Evolutionary conservation across 2,329 filamentous ascomycete species (phyloP).

Genomic region (Trichoderma semiorbis): DNA sequence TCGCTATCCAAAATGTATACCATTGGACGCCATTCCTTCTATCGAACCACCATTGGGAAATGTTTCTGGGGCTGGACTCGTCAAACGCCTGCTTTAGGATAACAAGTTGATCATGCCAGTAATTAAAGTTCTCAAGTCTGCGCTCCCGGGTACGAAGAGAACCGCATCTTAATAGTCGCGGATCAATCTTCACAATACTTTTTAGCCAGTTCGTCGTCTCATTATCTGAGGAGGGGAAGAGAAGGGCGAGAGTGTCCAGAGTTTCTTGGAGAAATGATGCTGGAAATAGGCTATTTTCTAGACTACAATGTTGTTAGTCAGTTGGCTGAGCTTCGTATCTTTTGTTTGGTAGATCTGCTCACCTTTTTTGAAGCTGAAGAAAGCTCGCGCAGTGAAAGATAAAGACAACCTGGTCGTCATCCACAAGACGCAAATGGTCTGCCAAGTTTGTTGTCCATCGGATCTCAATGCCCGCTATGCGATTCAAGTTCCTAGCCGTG

Average conservation of each 20-base stretch:
- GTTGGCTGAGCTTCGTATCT: fast-evolving
- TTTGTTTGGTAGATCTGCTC: not conserved
- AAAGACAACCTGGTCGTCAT: conserved; percentile 36
- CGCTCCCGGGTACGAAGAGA: conserved; percentile 28
- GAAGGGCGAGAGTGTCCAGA: conserved; percentile 34
- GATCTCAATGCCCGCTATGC: conserved; percentile 36
- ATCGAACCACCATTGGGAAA: conserved; percentile 44
- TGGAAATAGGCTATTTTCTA: conserved; percentile 26
- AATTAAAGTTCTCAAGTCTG: conserved; percentile 32
- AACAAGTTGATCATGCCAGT: conserved; percentile 43
- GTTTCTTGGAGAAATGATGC: conserved; percentile 35
- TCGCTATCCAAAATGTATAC: conserved; percentile 44
- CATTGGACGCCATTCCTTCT: conserved; percentile 40
- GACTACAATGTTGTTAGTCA: not conserved
- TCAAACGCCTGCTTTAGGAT: conserved; percentile 42
- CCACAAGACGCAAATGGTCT: conserved; percentile 38
- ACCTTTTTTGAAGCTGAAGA: conserved; percentile 28
- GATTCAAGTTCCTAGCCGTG: conserved; percentile 13
- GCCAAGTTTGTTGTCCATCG: conserved; percentile 39
- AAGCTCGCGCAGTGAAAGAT: conserved; percentile 42
- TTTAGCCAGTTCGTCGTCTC: conserved; percentile 26
- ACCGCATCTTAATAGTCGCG: conserved; percentile 26
- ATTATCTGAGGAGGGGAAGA: conserved; percentile 33
- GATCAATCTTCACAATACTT: conserved; percentile 26
- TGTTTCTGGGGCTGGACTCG: conserved; percentile 32